Conservation (phyloP, 148 eudicot genomes). For the Cornus kousa region DNA sequence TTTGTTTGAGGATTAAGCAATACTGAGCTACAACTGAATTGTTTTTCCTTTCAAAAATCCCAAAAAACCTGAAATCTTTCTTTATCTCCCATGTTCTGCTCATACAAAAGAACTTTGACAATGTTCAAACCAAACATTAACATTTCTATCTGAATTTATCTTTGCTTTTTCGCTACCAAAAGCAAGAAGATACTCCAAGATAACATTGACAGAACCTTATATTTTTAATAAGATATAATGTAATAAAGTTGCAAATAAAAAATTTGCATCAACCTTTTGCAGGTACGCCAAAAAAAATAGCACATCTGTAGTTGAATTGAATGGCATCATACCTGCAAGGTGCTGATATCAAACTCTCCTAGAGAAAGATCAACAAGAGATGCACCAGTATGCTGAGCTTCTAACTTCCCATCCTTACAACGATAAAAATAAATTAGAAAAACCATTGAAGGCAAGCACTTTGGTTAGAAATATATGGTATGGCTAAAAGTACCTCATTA, state of each 20-base stretch:
- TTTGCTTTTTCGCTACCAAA: too few species aligned
- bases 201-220: background rate
- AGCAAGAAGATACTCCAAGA: background rate
- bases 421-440: slow-evolving; percentile 14
- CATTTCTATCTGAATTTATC: too few species aligned
- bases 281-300: background rate
- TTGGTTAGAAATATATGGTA: background rate
- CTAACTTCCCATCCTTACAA: slow-evolving; percentile 28
- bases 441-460: slow-evolving; percentile 6
- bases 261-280: background rate
- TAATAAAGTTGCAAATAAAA: background rate
- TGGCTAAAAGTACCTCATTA: slow-evolving; percentile 29
- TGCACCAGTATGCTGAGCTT: slow-evolving; percentile 34
- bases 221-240: too few species aligned
- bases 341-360: slow-evolving; percentile 36
- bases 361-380: slow-evolving; percentile 38
- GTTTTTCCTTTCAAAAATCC: too few species aligned
- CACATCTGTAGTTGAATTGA: background rate
- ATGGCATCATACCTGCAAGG: slow-evolving; percentile 35
- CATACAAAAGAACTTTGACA: too few species aligned
- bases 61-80: too few species aligned
- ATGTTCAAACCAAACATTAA: too few species aligned
- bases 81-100: too few species aligned
- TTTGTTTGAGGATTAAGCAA: too few species aligned
- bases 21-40: too few species aligned